phyloP scores from a whole-genome alignment of 805 yeast species.

The Myxozyma vanderwaltii region DNA sequence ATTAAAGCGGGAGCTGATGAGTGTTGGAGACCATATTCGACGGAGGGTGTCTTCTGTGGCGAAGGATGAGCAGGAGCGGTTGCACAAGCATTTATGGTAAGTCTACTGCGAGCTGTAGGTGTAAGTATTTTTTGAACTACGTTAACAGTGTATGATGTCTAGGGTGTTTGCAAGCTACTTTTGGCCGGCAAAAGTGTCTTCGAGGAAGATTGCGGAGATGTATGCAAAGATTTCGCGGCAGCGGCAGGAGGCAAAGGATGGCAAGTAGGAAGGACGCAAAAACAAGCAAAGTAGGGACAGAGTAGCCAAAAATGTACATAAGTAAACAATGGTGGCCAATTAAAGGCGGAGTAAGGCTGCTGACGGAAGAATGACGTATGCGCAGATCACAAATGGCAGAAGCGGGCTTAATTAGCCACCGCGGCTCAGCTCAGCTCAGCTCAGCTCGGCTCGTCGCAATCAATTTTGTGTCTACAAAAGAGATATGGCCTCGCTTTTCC shows the following conservation, averaged over 20 bases:
- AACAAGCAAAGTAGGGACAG: too few relatives aligned
- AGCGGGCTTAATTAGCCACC: neutral
- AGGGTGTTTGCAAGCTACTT: slow-evolving; percentile 69
- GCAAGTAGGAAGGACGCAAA: neutral
- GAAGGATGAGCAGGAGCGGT: slow-evolving; percentile 44
- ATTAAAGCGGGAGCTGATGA: slow-evolving; percentile 65
- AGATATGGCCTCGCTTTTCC: slow-evolving; percentile 24
- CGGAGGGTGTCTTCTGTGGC: slow-evolving; percentile 42
- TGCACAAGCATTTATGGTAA: slow-evolving; percentile 69
- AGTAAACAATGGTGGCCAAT: slow-evolving; percentile 1
- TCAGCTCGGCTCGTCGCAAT: too few relatives aligned
- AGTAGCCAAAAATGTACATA: neutral
- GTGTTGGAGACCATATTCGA: slow-evolving; percentile 72
- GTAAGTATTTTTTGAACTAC: neutral
- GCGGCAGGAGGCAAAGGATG: slow-evolving; percentile 2
- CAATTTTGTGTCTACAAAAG: neutral
- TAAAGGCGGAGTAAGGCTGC: neutral
- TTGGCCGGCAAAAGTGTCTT: slow-evolving; percentile 82
- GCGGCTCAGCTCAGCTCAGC: slow-evolving; percentile 1
- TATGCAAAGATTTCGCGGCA: slow-evolving; percentile 45
- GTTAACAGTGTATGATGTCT: neutral
- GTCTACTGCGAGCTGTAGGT: too few relatives aligned
- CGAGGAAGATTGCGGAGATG: slow-evolving; percentile 73
- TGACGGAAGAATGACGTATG: slow-evolving; percentile 2
- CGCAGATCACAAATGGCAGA: neutral